phyloP scores from a whole-genome alignment of 805 yeast genomes.

The Diddensiella transvaalensis region DNA sequence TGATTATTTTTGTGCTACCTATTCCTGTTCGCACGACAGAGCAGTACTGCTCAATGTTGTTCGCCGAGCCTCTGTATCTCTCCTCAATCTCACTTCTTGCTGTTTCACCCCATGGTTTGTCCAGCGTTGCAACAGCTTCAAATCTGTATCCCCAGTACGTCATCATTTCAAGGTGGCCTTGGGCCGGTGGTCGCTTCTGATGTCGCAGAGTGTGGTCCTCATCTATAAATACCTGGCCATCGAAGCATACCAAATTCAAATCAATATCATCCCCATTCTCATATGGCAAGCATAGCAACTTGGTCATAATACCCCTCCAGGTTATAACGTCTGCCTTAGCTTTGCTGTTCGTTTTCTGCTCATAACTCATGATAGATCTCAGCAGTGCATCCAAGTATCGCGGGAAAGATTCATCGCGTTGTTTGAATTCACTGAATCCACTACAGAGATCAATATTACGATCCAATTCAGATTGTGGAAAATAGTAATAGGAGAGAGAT shows the following conservation, averaged over 20 bases:
- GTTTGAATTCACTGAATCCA: slow-evolving; percentile 59
- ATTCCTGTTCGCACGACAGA: slow-evolving; percentile 83
- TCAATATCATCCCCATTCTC: slow-evolving; percentile 53
- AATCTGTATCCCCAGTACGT: slow-evolving; percentile 65
- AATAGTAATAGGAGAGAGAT: slow-evolving; percentile 66
- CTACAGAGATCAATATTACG: slow-evolving; percentile 56
- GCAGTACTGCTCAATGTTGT: slow-evolving; percentile 71
- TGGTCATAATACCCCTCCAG: slow-evolving; percentile 81
- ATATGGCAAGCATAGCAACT: slow-evolving; percentile 65
- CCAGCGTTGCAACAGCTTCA: slow-evolving; percentile 70
- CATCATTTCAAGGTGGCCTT: slow-evolving; percentile 29
- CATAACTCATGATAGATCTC: slow-evolving; percentile 52
- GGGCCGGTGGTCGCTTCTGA: slow-evolving; percentile 18
- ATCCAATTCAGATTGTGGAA: slow-evolving; percentile 72
- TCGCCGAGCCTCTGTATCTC: slow-evolving; percentile 57
- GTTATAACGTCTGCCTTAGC: slow-evolving; percentile 66
- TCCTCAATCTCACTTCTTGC: slow-evolving; percentile 65
- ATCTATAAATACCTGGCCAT: slow-evolving; percentile 46
- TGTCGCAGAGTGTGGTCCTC: slow-evolving; percentile 33
- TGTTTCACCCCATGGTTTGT: slow-evolving; percentile 69
- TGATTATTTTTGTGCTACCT: slow-evolving; percentile 60
- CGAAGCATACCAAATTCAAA: slow-evolving; percentile 63
- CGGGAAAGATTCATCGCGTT: slow-evolving; percentile 44
- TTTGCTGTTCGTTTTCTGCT: slow-evolving; percentile 44
- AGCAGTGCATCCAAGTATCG: slow-evolving; percentile 58